Conservation (phyloP, 139 green algal genomes). For the Chara braunii region DNA sequence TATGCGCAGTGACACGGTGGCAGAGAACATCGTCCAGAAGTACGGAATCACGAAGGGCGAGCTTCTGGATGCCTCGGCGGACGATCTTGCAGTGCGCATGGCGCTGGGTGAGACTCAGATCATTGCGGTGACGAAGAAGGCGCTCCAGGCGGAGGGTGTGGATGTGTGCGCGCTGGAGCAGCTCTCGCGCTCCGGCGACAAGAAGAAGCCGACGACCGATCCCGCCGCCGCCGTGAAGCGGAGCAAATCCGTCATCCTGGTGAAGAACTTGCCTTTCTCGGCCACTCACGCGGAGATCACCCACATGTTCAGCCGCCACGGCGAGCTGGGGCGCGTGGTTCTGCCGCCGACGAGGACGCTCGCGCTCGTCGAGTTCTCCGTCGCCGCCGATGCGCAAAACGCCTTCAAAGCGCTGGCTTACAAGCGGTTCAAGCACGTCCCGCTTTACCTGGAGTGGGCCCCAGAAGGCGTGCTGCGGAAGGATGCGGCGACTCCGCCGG, state of each 20-base stretch:
- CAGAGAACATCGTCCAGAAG: conserved; percentile 75
- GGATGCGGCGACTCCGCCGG: background rate
- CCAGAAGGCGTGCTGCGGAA: conserved; percentile 79
- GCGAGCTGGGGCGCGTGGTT: conserved; percentile 63
- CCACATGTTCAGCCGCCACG: conserved; percentile 42
- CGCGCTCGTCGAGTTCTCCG: conserved; percentile 64
- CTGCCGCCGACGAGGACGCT: conserved; percentile 76
- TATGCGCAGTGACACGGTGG: conserved; percentile 89
- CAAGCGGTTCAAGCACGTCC: conserved; percentile 84
- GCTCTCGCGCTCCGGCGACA: conserved; percentile 51
- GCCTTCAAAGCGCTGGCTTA: conserved; percentile 84
- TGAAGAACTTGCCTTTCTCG: conserved; percentile 95
- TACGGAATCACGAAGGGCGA: conserved; percentile 79
- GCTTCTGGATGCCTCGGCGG: conserved; percentile 64
- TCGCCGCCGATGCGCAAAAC: conserved; percentile 42
- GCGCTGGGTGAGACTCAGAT: conserved; percentile 90
- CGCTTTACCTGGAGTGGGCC: conserved; percentile 96
- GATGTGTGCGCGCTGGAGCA: conserved; percentile 63
- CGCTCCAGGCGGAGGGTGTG: conserved; percentile 64
- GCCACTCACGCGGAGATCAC: conserved; percentile 54
- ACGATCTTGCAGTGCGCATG: conserved; percentile 70
- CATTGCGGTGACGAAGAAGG: conserved; percentile 80
- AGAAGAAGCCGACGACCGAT: background rate
- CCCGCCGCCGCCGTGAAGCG: conserved; percentile 40
- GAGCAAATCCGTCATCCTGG: conserved; percentile 60